Evolutionary conservation across 306 rosid species (phyloP), one percentile per base, ranked within the genome.

Genomic region (Gleditsia sinensis): DNA sequence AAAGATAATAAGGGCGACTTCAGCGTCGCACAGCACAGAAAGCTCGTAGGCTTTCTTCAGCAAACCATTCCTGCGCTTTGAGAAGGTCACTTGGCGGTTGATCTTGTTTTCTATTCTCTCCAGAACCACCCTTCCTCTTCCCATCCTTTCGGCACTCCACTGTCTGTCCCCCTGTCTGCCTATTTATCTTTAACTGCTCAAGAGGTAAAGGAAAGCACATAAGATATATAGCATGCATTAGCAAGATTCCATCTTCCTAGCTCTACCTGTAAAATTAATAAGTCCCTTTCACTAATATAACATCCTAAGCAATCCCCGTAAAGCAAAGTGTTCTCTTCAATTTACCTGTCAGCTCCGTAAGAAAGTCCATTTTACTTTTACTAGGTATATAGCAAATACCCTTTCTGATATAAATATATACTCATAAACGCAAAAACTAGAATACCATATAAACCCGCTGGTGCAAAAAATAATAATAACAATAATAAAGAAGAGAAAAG

Each of bases 81-180:
- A 83, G 76, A 93, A 93, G 3, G 93, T 88, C 12, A 93, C 98
- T 80, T 90, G 96, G 10, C 96, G 74, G 63, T 90, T 93, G 49
- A 86, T 89, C 80, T 87, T 93, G 88, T 90, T 93, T 83, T 93
- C 91, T 78, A 93, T 93, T 75, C 93, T 93, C 85, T 88, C 96
- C 60, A 93, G 23, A n/a, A 87, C 91, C 30, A 90, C 96, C 51
- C 79, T 88, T 40, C 97, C 93, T 69, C 98, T 93, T 71, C 94
- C 98, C 94, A 90, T 80, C 24, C 72, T 76, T 21, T 56, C 49
- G 34, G 8, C 75, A 9, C 54, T 7, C 9, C 21, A 40, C 37
- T 4, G 20, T 43, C 32, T n/a, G 28, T 21, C 58, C 13, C 50
- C 11, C 33, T 56, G 21, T 48, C 36, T 49, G 25, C 51, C 58